Base-by-base conservation (phyloP, 768 basidiomycete genomes). In the Rhodosporidiobolus sp. region DNA sequence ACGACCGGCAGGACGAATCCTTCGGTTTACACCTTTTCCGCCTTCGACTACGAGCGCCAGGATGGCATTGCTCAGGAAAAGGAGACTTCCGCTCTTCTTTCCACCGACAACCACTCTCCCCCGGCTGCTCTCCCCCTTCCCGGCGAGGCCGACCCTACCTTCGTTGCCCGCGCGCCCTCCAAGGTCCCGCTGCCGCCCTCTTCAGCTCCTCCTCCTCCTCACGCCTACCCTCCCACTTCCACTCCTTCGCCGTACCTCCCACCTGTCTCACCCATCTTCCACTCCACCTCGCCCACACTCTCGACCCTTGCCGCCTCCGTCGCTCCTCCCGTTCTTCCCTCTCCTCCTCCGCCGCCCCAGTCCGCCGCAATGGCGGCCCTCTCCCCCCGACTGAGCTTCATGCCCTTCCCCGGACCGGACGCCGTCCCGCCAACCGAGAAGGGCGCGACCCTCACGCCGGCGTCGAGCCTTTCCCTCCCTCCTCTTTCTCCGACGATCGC, bases 381-480 rank as follows among this genome's bases (percentile, higher is more conserved):
- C 28, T 70, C 69, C 4, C 70, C 70, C 17, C 64, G 70, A 1
- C 70, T 72, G 17, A 54, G 65, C 1, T 72, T 66, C 65, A 66
- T 72, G 65, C 70, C 70, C 12, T 72, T 72, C 38, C 14, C 65
- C 10, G 70, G 70, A 0, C 26, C 59, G 9, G 45, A 30, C 11
- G 49, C 55, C 32, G 53, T 54, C 26, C 46, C 59, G 10, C 16
- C 66, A 10, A 52, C 50, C 16, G 12, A 43, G 2, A 16, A 30
- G 28, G 24, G 38, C 38, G 14, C 38, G 4, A 6, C 45, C 2
- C 26, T 46, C 49, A 28, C 35, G 30, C 19, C 30, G 35, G 26
- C 58, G 12, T n/a, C 55, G 14, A 32, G n/a, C n/a, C n/a, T n/a
- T n/a, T n/a, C 32, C 32, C 34, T 56, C 38, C 48, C 48, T 7